Percentiles rank a stretch among this genome's conserved stretches.
Conservation (phyloP, 2,329 filamentous ascomycete species). For the Arthroderma uncinatum region DNA sequence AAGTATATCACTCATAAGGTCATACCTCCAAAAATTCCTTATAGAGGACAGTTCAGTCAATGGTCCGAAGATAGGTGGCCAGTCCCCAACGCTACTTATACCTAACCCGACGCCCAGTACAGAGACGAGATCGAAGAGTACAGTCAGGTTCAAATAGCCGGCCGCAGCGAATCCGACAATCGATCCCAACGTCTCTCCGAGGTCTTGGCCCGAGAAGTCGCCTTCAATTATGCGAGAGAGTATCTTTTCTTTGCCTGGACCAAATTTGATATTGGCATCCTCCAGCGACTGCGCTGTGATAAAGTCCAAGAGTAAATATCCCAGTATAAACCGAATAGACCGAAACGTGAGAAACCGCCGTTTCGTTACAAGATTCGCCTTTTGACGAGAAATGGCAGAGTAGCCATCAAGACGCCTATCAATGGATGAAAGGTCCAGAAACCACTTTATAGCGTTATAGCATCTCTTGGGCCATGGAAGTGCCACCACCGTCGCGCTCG, state of each 20-base stretch:
- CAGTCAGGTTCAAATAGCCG: not conserved
- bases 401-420: not conserved
- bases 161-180: constrained; percentile 6
- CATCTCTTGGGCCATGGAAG: not conserved
- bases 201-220: constrained; percentile 1
- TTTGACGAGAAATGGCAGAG: constrained; percentile 1
- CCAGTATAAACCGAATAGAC: constrained; percentile 1
- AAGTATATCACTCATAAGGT: not conserved
- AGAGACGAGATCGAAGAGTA: not conserved
- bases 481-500: not conserved
- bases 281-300: constrained; percentile 2
- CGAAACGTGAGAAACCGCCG: constrained; percentile 8
- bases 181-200: constrained; percentile 7
- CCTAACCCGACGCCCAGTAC: constrained; percentile 7
- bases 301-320: constrained; percentile 10
- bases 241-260: constrained; percentile 7
- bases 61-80: constrained; percentile 10
- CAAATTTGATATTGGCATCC: constrained; percentile 7
- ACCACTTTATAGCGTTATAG: not conserved
- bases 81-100: not conserved
- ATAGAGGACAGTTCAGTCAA: constrained; percentile 9
- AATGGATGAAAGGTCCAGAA: constrained; percentile 1
- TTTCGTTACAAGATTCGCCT: not conserved
- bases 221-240: not conserved
- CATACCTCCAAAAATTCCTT: constrained; percentile 12